Base-by-base conservation (phyloP, 2,329 filamentous ascomycete genomes). In the Plectosphaerella sp. region DNA sequence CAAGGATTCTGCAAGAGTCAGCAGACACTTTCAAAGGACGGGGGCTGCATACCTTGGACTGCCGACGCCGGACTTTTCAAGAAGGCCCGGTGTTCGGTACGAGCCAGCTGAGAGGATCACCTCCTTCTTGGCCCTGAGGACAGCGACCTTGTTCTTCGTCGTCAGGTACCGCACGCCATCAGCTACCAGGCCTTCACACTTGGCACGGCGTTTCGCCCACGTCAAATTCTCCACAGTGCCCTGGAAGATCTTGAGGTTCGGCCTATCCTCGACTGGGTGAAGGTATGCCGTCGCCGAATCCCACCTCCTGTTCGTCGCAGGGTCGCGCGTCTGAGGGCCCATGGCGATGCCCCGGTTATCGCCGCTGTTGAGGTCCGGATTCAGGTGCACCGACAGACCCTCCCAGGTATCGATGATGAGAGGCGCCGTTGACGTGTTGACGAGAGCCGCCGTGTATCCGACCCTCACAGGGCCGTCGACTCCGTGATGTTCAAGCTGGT, bases 61-160 rank as follows among this genome's bases (percentile, higher is more conserved):
- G 1, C 80, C 79, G 14, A 83, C 70, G 0, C 79, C 80, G 1
- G 78, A 83, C 9, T 68, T 67, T 54, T 81, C 73, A 2, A 84
- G 71, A 12, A 83, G 73, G 1, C 74, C 65, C 1, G 80, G 79
- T 9, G 75, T 77, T 52, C 74, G 71, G 49, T 81, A 69, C 3
- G 78, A 64, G 0, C 80, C 79, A 0, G 72, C 74, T 0, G 74
- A 75, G 8, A 74, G 51, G 20, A 80, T 68, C 7, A 79, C 70
- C 54, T 80, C 77, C 53, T 71, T 76, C 6, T 59, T 64, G 3
- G 74, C 78, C 11, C 58, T 56, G 41, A 78, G 64, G 2, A 43
- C 51, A 2, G 54, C 41, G 6, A 60, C 64, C 3, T 63, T 58
- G 1, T 76, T 75, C 39, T 67, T 61, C 36, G 72, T 45, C 1